These are phyloP conservation scores for Handroanthus guayacan DNA, from an alignment of 257 asterid species.

Conservation along the genomic window DNA sequence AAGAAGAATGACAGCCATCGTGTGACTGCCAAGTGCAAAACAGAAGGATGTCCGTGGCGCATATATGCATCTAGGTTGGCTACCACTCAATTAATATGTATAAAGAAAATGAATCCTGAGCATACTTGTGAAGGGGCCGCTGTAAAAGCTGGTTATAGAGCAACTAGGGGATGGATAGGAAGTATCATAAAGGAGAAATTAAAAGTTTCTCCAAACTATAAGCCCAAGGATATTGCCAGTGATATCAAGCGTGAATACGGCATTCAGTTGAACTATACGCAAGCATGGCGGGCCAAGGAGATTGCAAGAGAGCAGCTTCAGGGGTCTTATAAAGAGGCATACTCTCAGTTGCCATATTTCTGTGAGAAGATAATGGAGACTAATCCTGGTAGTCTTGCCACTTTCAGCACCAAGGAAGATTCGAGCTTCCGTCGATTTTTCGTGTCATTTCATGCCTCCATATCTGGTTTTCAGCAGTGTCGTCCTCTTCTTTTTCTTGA, in stretches of 20 bases:
- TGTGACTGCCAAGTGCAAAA: constrained; percentile 95
- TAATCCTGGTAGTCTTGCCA: constrained; percentile 90
- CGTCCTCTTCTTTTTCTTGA: constrained; percentile 94
- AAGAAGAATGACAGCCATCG: constrained; percentile 98
- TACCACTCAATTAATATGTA: constrained; percentile 90
- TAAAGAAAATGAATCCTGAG: constrained; percentile 83
- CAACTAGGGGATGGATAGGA: constrained; percentile 98
- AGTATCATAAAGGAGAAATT: constrained; percentile 90
- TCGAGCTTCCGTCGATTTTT: constrained; percentile 87
- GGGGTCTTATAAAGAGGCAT: constrained; percentile 95
- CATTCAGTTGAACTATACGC: constrained; percentile 94
- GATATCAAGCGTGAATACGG: constrained; percentile 98
- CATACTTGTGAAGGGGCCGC: constrained; percentile 93
- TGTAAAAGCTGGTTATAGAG: constrained; percentile 91
- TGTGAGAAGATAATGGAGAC: constrained; percentile 92
- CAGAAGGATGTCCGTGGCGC: constrained; percentile 98
- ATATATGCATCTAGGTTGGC: constrained; percentile 93
- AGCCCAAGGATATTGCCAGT: constrained; percentile 91
- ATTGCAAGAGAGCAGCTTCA: constrained; percentile 98
- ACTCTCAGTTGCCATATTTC: constrained; percentile 81
- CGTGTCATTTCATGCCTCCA: constrained; percentile 89
- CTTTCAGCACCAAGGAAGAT: constrained; percentile 88
- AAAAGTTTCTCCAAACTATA: constrained; percentile 87
- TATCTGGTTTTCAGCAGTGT: constrained; percentile 87
- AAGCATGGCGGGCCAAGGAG: constrained; percentile 99